A percentile compares a stretch with the other conserved stretches of the same genome.
Conservation (phyloP, 23 red algal genomes). For the Cyanidioschyzon merolae region DNA sequence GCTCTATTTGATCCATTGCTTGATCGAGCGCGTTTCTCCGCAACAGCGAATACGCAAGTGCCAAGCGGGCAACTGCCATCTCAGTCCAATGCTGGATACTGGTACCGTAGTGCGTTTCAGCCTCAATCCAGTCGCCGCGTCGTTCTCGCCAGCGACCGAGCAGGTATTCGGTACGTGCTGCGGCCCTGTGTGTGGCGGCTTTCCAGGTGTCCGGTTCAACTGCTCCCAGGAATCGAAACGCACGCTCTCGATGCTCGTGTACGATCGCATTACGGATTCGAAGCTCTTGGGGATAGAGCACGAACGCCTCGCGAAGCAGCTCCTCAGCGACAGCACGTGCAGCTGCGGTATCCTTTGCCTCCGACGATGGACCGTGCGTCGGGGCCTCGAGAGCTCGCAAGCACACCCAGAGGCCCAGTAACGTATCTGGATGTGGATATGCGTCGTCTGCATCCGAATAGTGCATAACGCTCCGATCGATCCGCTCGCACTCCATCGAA, state of each 20-base stretch:
- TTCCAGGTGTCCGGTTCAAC: background rate
- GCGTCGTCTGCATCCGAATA: background rate
- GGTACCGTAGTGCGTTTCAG: conserved; percentile 12
- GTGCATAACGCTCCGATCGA: background rate
- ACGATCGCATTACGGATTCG: background rate
- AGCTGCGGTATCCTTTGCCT: background rate
- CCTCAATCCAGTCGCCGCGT: background rate
- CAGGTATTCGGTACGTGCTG: background rate
- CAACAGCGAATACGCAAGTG: background rate
- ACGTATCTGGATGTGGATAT: background rate
- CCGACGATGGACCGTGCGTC: background rate
- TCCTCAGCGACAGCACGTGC: background rate
- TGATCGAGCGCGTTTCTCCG: background rate
- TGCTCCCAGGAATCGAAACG: background rate
- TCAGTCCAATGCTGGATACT: background rate
- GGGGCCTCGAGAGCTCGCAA: background rate
- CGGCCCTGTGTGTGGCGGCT: background rate
- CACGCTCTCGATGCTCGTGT: background rate
- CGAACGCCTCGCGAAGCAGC: conserved; percentile 15
- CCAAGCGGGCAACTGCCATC: background rate
- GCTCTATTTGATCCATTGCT: background rate
- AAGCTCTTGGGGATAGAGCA: background rate
- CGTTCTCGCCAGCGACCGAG: background rate
- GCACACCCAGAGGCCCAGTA: background rate
- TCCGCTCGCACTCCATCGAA: background rate